phyloP scores from a whole-genome alignment of 2,329 filamentous ascomycete species.

The Orbilia blumenaviensis region DNA sequence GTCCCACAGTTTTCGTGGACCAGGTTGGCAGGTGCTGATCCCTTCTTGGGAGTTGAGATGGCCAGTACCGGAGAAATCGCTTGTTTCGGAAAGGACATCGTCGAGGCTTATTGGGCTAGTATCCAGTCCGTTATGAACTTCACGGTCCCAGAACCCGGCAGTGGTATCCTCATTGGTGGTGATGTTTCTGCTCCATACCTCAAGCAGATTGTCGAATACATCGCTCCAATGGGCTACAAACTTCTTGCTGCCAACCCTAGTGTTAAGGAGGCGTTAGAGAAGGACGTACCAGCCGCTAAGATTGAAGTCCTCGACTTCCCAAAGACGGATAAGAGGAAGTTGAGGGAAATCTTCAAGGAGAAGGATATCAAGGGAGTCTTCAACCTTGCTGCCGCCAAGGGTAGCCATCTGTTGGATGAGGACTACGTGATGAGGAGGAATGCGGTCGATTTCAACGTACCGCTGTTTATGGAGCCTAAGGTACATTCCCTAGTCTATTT shows the following conservation, averaged over 20 bases:
- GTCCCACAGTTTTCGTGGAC: slow-evolving; percentile 99
- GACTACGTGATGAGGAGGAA: slow-evolving; percentile 99
- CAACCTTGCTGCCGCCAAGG: slow-evolving; percentile 86
- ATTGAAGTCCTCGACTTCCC: slow-evolving; percentile 97
- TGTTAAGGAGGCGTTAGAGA: slow-evolving; percentile 86
- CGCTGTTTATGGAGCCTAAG: slow-evolving; percentile 98
- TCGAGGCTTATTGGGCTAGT: slow-evolving; percentile 97
- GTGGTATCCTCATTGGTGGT: slow-evolving; percentile 93
- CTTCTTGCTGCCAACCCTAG: slow-evolving; percentile 83
- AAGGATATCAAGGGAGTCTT: slow-evolving; percentile 96
- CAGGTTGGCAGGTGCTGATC: slow-evolving; percentile 93
- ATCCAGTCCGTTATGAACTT: slow-evolving; percentile 99
- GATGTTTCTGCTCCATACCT: slow-evolving; percentile 77
- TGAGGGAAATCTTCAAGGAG: slow-evolving; percentile 95
- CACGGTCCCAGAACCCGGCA: slow-evolving; percentile 90
- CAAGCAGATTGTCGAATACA: slow-evolving; percentile 81
- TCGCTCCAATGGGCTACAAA: slow-evolving; percentile 91
- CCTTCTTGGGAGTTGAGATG: slow-evolving; percentile 98
- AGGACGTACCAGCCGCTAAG: slow-evolving; percentile 68
- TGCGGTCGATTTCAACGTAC: slow-evolving; percentile 96
- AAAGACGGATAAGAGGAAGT: slow-evolving; percentile 90
- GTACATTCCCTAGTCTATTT: slow-evolving; percentile 66
- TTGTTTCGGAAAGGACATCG: slow-evolving; percentile 93
- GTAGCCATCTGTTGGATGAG: slow-evolving; percentile 84
- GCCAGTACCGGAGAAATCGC: slow-evolving; percentile 96